phyloP scores from a whole-genome alignment of 768 basidiomycete genomes.

The Piloderma croceum region DNA sequence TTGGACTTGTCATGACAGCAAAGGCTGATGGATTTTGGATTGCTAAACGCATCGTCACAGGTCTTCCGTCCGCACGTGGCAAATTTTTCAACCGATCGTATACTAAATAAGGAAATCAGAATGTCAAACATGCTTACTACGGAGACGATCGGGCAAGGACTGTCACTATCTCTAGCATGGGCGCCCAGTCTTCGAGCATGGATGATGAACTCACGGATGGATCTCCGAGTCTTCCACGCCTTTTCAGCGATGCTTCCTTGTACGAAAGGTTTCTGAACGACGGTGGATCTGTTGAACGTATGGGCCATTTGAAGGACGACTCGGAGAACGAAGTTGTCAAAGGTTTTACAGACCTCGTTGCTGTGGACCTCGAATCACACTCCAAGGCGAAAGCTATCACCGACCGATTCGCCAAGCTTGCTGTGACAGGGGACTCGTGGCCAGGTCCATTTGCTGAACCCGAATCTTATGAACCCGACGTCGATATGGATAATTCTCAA shows the following conservation, averaged over 20 bases:
- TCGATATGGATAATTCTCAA: no score
- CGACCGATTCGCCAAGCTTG: slow-evolving; percentile 32
- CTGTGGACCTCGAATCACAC: slow-evolving; percentile 35
- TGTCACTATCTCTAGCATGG: no score
- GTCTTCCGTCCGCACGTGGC: no score
- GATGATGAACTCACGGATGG: no score
- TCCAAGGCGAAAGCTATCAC: slow-evolving; percentile 29
- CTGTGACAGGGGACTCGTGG: slow-evolving; percentile 30
- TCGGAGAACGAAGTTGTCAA: slow-evolving; percentile 14
- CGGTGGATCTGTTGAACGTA: background rate
- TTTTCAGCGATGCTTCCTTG: slow-evolving; percentile 35
- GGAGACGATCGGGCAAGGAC: no score
- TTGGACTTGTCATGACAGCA: no score
- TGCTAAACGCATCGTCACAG: no score
- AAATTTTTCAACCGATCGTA: no score
- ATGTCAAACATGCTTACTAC: no score
- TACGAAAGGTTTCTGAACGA: slow-evolving; percentile 30
- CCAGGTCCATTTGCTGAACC: slow-evolving; percentile 21
- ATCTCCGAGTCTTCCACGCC: slow-evolving; percentile 29
- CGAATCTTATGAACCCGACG: slow-evolving; percentile 16
- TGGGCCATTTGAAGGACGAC: background rate
- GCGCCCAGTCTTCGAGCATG: no score
- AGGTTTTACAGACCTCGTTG: slow-evolving; percentile 39
- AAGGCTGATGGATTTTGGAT: no score
- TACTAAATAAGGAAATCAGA: no score